Conservation (phyloP, 2,329 filamentous ascomycete species). For the Colletotrichum graminicola region DNA sequence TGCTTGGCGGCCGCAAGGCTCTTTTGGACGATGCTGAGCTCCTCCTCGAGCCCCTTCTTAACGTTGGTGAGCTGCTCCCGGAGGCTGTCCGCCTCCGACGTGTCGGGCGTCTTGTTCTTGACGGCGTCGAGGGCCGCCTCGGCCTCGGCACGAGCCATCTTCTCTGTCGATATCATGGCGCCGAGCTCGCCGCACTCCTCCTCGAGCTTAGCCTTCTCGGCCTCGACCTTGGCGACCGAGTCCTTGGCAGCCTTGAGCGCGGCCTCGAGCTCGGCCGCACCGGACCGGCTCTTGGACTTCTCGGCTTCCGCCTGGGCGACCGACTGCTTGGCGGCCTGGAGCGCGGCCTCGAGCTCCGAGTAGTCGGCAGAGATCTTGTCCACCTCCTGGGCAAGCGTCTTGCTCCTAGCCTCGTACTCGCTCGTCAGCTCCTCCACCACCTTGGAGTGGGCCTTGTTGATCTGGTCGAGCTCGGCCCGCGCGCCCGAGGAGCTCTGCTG, state of each 20-base stretch:
- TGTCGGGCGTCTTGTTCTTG: constrained; percentile 67
- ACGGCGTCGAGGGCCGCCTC: constrained; percentile 71
- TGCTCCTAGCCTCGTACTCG: constrained; percentile 52
- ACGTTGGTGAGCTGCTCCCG: constrained; percentile 62
- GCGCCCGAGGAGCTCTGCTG: constrained; percentile 52
- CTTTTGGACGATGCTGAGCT: constrained; percentile 51
- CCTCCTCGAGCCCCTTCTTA: constrained; percentile 61
- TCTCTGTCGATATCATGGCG: constrained; percentile 68
- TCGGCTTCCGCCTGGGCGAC: constrained; percentile 50
- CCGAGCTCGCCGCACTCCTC: constrained; percentile 63
- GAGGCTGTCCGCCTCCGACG: constrained; percentile 64
- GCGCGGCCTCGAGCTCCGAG: constrained; percentile 50
- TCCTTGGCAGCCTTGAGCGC: constrained; percentile 52
- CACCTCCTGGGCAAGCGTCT: constrained; percentile 47
- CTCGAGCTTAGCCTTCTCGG: constrained; percentile 58
- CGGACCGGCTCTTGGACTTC: constrained; percentile 59
- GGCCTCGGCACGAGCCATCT: constrained; percentile 70
- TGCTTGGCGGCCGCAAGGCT: constrained; percentile 54
- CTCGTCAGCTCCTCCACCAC: constrained; percentile 56
- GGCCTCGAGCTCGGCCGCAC: constrained; percentile 61
- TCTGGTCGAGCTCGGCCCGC: constrained; percentile 59
- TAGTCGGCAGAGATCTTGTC: constrained; percentile 49
- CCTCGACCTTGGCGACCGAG: constrained; percentile 49
- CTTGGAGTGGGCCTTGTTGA: constrained; percentile 53
- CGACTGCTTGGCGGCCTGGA: constrained; percentile 51